Percentiles rank a stretch among this genome's conserved stretches.
These are phyloP conservation scores for Nepenthes mirabilis DNA, from an alignment of 148 eudicot species.

Conservation along the genomic window DNA sequence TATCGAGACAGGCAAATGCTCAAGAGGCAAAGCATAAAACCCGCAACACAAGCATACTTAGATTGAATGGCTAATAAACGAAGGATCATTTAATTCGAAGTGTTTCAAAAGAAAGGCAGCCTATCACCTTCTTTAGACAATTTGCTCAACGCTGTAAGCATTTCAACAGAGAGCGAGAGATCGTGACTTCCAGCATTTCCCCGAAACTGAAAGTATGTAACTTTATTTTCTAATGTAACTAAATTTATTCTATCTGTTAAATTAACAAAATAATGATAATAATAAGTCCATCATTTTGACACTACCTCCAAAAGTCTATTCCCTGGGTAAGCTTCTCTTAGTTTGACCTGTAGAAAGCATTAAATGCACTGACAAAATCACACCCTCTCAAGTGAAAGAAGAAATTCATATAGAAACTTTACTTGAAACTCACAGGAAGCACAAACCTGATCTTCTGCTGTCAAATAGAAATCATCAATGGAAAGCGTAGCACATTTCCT, in stretches of 20 bases:
- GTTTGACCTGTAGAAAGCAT: constrained; percentile 44
- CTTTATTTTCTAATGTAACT: constrained; percentile 1
- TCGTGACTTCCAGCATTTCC: constrained; percentile 99
- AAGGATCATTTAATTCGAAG: background rate
- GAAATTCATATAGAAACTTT: constrained; percentile 4
- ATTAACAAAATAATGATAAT: background rate
- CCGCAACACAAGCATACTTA: background rate
- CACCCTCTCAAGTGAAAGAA: constrained; percentile 5
- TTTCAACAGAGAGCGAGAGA: constrained; percentile 69
- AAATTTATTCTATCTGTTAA: background rate
- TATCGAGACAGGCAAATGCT: background rate
- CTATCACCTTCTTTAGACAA: constrained; percentile 70
- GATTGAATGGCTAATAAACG: background rate
- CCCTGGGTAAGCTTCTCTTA: constrained; percentile 71
- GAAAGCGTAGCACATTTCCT: constrained; percentile 91
- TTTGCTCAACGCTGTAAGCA: constrained; percentile 62
- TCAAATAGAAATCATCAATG: constrained; percentile 93
- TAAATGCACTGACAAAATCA: constrained; percentile 10
- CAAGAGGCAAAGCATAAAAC: background rate
- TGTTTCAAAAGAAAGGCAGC: constrained; percentile 3
- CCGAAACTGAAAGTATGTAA: constrained; percentile 43
- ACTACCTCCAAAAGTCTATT: constrained; percentile 87
- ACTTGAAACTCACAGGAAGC: constrained; percentile 3
- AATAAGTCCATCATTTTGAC: background rate
- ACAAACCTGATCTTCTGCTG: constrained; percentile 83